phyloP scores from a whole-genome alignment of 2,329 filamentous ascomycete genomes.

The Lachnellula willkommii region DNA sequence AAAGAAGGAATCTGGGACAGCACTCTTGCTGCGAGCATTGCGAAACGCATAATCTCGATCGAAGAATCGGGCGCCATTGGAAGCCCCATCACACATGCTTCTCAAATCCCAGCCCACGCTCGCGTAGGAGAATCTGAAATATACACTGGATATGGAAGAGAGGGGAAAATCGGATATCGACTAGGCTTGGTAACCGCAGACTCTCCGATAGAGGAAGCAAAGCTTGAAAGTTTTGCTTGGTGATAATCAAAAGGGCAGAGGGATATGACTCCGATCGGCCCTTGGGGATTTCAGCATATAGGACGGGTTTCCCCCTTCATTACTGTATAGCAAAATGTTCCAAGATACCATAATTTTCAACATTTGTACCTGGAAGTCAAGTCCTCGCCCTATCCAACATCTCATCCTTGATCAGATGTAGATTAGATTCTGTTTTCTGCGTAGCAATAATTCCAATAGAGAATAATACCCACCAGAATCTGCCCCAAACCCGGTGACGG shows the following conservation, averaged over 20 bases:
- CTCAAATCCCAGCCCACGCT: not conserved
- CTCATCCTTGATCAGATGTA: not conserved
- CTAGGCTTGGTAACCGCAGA: not conserved
- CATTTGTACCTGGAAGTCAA: not conserved
- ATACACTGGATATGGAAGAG: not conserved
- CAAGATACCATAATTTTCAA: not conserved
- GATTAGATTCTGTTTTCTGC: not conserved
- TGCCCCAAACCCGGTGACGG: too few relatives aligned
- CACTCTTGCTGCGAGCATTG: not conserved
- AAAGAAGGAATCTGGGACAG: not conserved
- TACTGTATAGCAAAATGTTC: not conserved
- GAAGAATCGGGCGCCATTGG: not conserved
- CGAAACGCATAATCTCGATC: not conserved
- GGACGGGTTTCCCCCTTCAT: too few relatives aligned
- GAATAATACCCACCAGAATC: not conserved
- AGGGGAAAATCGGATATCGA: not conserved
- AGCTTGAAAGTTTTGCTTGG: not conserved
- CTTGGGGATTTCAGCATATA: too few relatives aligned
- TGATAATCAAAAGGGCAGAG: not conserved
- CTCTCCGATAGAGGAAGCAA: not conserved
- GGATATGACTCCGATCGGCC: not conserved
- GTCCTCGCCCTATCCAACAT: too few relatives aligned
- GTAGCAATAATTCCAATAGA: not conserved
- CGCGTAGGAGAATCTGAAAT: not conserved
- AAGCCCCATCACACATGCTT: not conserved